Base-by-base conservation (phyloP, 305 asterid species). In the Fraxinus sp. region DNA sequence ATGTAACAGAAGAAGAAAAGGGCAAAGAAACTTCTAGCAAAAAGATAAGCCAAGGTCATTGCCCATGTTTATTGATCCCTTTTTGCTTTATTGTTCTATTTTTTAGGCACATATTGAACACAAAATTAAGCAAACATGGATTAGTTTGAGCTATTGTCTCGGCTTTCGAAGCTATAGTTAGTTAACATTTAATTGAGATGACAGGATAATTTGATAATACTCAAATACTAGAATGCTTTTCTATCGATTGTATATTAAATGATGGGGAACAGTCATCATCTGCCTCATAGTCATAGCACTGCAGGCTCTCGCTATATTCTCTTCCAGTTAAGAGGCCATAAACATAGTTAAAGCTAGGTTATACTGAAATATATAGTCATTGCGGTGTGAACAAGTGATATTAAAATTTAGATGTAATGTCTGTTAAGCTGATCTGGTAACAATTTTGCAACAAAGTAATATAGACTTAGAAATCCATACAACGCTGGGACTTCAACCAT, bases 1-100 rank as follows among this genome's bases (percentile, higher is more conserved):
- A 86, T 93, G 88, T 97, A 91, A 73, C 92, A 89, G 76, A 94
- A 91, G 89, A 95, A 96, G 89, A 92, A 90, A 83, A 86, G 89
- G 79, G 89, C 88, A 16, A 96, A 91, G 89, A 96, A 90, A 83
- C 76, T 91, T 85, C 75, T 85, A 3, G 90, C 94, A 81, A 93
- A 92, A 92, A 88, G 95, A 82, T 92, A 78, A 32, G 90, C 94
- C 37, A 96, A 96, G 99, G 99, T 95, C 37, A 3, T 62, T 72
- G 32, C 66, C 66, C 66, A 55, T 62, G 32, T 62, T 62, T 62
- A 22, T 20, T 1, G 1, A 62, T 70, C 10, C 75, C 39, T 70
- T 24, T 24, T 2, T 3, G 33, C 75, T 13, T 26, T 70, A 6
- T 70, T 28, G 35, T 26, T 66, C 36, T 66, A 8, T 28, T 10